Conservation (phyloP, 257 asterid species). For the Anisodus tanguticus region DNA sequence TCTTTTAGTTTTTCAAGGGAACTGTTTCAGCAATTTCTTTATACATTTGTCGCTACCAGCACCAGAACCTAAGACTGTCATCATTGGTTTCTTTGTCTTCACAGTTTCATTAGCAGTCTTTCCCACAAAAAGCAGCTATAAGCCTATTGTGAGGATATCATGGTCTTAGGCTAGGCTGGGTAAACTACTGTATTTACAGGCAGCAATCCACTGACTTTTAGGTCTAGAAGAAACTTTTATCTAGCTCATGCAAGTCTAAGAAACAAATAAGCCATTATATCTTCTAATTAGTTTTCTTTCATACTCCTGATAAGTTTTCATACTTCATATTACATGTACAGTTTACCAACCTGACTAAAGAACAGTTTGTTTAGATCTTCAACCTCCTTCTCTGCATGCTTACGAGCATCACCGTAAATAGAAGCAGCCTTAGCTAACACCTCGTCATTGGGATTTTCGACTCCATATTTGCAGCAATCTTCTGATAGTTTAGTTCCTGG, state of each 20-base stretch:
- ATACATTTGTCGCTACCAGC: conserved; percentile 1
- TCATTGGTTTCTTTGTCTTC: conserved; percentile 20
- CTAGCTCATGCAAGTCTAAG: conserved; percentile 11
- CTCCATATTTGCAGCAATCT: conserved; percentile 85
- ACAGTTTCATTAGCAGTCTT: conserved; percentile 11
- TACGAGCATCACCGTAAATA: conserved; percentile 89
- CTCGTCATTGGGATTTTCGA: conserved; percentile 79
- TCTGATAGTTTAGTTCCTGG: conserved; percentile 94
- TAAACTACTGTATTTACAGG: background rate
- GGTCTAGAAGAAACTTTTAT: background rate
- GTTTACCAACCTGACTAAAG: conserved; percentile 75
- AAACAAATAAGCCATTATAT: background rate
- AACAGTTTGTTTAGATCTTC: conserved; percentile 78
- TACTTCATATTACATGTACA: background rate
- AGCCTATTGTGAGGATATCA: background rate
- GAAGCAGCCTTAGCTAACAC: conserved; percentile 87
- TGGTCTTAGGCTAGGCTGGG: conserved; percentile 9
- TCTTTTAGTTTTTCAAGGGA: background rate
- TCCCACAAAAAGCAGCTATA: background rate
- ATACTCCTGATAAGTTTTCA: background rate
- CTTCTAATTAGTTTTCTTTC: background rate
- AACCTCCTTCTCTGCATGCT: conserved; percentile 91
- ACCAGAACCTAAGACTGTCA: conserved; percentile 11
- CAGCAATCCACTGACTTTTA: background rate
- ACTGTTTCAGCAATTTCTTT: conserved; percentile 11